Base-by-base conservation (phyloP, 2,329 filamentous ascomycete genomes). In the Fusarium pseudoanthophilum region DNA sequence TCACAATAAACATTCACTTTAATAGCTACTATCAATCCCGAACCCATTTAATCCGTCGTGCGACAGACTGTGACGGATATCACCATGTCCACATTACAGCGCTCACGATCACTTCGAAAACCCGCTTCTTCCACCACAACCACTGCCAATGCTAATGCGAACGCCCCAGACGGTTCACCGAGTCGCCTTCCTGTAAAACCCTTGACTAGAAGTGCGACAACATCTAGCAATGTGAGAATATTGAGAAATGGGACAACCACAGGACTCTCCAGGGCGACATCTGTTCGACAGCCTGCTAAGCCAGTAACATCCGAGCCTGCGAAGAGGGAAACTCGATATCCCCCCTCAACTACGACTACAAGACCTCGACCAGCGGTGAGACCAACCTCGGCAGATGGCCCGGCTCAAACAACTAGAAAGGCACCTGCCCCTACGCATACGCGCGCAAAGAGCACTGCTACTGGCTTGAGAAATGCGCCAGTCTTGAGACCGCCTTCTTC, bases 131-230 rank as follows among this genome's bases (percentile, higher is more conserved):
- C 76, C 10, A 49, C 75, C 52, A 67, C 60, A 28, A 28, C 49
- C 21, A 65, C 61, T 26, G 42, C 71, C 26, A 59, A 69, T 46
- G 67, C 63, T 51, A 30, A 71, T 43, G 30, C 60, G 49, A 49
- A 57, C 64, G 36, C 67, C 36, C 37, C 73, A 21, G 75, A 76
- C 39, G 77, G 73, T 24, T 88, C 87, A 15, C 86, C 87, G 4
- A 89, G 84, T 75, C 84, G 87, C 43, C 80, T 89, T 37, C 87
- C 87, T 43, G 78, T 85, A 73, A 88, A 86, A 75, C 85, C 85
- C 37, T 72, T 78, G 55, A 78, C 81, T 30, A 79, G 83, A 45
- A 79, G 80, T 26, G 74, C 79, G 43, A 81, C 82, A 16, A 71
- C 79, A 13, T 75, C 75, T n/a, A 72, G 72, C 18, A 70, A 75